Percentiles rank a stretch among this genome's conserved stretches.
Evolutionary conservation across 768 basidiomycete genomes (phyloP).

Genomic region (Hypsizygus marmoreus): DNA sequence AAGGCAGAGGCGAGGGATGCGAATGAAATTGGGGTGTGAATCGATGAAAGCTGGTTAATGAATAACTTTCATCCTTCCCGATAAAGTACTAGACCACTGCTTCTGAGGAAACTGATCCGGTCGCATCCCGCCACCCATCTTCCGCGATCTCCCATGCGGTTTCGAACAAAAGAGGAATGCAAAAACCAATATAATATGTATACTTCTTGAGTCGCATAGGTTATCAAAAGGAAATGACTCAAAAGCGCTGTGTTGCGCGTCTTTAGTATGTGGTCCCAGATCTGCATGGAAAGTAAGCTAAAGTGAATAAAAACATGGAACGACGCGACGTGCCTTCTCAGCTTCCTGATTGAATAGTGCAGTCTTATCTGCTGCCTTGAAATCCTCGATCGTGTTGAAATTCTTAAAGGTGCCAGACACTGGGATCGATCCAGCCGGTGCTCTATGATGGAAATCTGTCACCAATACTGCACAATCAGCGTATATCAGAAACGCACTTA

Average conservation of each 20-base stretch:
- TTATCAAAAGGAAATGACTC: constrained; percentile 84
- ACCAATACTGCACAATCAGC: not conserved
- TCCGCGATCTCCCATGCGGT: constrained; percentile 86
- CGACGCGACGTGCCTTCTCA: constrained; percentile 49
- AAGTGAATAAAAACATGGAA: not conserved
- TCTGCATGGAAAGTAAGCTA: constrained; percentile 38
- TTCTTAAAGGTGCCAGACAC: constrained; percentile 82
- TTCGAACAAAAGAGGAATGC: constrained; percentile 90
- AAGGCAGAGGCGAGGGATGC: constrained; percentile 43
- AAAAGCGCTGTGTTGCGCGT: constrained; percentile 58
- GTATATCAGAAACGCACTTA: constrained; percentile 37
- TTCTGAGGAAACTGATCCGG: constrained; percentile 41
- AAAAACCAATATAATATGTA: constrained; percentile 99
- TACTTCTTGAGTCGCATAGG: constrained; percentile 98
- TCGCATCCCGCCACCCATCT: constrained; percentile 57
- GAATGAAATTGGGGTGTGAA: constrained; percentile 52
- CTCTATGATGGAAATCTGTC: constrained; percentile 28
- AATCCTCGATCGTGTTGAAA: constrained; percentile 97
- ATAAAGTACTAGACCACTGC: constrained; percentile 38
- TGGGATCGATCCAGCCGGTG: constrained; percentile 48
- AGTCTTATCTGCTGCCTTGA: constrained; percentile 87
- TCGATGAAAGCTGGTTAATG: constrained; percentile 46
- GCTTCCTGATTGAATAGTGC: constrained; percentile 77
- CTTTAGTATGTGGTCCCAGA: constrained; percentile 63
- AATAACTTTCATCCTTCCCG: not conserved